phyloP scores from a whole-genome alignment of 2,329 filamentous ascomycete species.

The Colletotrichum musicola region DNA sequence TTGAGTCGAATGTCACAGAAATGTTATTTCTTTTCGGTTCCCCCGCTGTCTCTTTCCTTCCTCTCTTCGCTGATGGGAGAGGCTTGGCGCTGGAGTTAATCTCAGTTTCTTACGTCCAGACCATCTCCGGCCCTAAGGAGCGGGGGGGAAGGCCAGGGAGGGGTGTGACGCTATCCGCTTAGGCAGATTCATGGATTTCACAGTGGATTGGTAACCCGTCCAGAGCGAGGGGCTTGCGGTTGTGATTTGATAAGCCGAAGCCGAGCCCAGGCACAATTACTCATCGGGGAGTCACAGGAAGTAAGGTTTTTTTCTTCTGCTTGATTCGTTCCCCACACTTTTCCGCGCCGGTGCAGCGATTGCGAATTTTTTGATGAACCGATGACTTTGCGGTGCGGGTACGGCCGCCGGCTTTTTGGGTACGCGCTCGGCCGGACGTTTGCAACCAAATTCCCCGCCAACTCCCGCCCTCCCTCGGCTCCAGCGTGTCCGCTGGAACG shows the following conservation, averaged over 20 bases:
- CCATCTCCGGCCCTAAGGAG: background rate
- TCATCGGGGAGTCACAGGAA: slow-evolving; percentile 11
- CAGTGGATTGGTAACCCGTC: slow-evolving; percentile 1
- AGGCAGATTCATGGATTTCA: background rate
- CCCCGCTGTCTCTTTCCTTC: background rate
- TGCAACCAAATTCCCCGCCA: background rate
- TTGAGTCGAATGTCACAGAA: background rate
- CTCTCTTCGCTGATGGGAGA: background rate
- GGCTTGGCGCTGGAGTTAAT: slow-evolving; percentile 25
- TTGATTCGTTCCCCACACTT: too few relatives aligned
- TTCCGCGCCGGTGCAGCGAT: background rate
- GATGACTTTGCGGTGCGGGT: slow-evolving; percentile 5
- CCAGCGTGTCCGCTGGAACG: background rate
- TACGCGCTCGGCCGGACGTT: slow-evolving; percentile 5
- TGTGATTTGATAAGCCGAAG: slow-evolving; percentile 29
- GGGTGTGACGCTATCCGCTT: background rate
- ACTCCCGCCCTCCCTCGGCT: too few relatives aligned
- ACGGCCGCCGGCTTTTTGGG: slow-evolving; percentile 6
- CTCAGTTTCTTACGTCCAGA: slow-evolving; percentile 25
- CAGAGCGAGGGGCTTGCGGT: background rate
- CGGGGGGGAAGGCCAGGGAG: too few relatives aligned
- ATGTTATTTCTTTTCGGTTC: background rate
- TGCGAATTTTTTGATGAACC: too few relatives aligned
- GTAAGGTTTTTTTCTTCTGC: background rate
- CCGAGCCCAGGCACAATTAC: slow-evolving; percentile 16